Conservation (phyloP, 495 filamentous ascomycete species). For the Pyrenula aspistea region DNA sequence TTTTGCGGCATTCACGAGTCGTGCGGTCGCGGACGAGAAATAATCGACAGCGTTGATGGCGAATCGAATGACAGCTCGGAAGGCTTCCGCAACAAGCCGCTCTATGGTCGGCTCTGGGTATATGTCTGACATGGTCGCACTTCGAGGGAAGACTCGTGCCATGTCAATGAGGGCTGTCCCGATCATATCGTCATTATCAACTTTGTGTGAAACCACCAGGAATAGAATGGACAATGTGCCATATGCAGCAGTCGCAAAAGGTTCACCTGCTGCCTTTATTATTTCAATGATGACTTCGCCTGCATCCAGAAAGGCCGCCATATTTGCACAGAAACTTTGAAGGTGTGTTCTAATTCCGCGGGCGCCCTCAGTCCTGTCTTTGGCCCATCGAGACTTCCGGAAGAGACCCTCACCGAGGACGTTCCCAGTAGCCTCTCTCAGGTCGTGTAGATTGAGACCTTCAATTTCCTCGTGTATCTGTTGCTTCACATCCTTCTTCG, state of each 20-base stretch:
- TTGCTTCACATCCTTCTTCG: neutral
- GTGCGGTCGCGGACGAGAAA: neutral
- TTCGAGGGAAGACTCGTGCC: neutral
- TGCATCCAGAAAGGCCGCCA: neutral
- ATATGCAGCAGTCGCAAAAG: neutral
- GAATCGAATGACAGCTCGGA: neutral
- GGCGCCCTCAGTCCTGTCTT: neutral
- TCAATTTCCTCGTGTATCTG: neutral
- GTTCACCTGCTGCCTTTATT: neutral
- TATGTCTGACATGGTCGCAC: neutral
- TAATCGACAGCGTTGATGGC: neutral
- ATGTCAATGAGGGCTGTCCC: neutral
- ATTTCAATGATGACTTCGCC: neutral
- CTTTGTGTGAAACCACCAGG: neutral
- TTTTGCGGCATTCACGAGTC: neutral
- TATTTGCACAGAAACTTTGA: neutral
- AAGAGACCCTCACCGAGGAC: neutral
- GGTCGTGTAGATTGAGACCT: neutral
- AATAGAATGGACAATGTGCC: neutral
- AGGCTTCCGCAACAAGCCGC: neutral
- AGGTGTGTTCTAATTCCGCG: neutral
- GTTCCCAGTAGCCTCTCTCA: neutral
- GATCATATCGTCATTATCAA: neutral
- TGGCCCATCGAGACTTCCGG: neutral
- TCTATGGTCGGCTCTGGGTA: neutral